Base-by-base conservation (phyloP, 1,284 basidiomycete genomes). In the Neolentinus lepideus region DNA sequence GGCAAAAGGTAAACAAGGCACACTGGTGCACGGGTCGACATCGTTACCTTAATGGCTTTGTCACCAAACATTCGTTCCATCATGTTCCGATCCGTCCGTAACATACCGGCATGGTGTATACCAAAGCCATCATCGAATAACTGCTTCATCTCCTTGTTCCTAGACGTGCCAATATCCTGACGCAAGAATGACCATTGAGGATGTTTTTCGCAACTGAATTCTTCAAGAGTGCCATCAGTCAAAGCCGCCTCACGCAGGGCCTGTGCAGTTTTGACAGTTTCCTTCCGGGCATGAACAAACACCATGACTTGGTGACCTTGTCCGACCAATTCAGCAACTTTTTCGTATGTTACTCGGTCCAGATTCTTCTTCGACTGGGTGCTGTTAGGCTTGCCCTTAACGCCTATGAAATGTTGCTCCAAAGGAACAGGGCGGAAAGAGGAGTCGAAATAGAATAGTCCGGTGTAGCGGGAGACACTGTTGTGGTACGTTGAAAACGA, bases 251-350 rank as follows among this genome's bases (percentile, higher is more conserved):
- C 97, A 57, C 86, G 85, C 14, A 99, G 77, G n/a, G 81, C 83
- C 64, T 87, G 75, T 0, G 95, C 94, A 0, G 92, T 85, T 68
- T 97, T 98, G 59, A 99, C 97, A 0, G 97, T 99, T 66, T 99
- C 97, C 71, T 98, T 99, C 26, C 97, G 84, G 16, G 97, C 94
- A 69, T 99, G 97, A 10, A 99, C 97, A 55, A 99, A 99, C 0
- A 99, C 94, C 96, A 99, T 99, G 57, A 98, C 94, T 70, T 99
- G 97, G 70, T 99, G 97, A 0, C 94, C 95, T 64, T 87, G 83
- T 52, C 74, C 78, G 14, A 97, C 90, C 9, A 97, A 76, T 48
- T 90, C 87, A 0, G 85, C 80, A 9, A 95, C 91, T 71, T 98
- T 98, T 64, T 97, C 83, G 65, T 91, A 99, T 1, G 92, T 87